Evolutionary conservation across 2,329 filamentous ascomycete species (phyloP).

Genomic region (Cercospora sp.): DNA sequence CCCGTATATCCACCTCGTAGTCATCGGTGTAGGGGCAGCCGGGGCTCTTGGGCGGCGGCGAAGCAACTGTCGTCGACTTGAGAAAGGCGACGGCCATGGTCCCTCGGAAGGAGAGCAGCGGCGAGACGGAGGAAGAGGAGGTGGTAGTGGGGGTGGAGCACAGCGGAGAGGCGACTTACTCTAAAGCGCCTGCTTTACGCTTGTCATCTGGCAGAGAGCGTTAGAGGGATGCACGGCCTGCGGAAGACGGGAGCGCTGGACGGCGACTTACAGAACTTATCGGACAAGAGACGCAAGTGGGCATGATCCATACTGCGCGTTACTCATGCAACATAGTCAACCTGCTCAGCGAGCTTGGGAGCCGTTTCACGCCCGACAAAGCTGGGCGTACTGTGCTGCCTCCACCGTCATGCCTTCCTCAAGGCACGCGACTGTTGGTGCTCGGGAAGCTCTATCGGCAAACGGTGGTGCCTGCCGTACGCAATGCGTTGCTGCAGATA

Average conservation of each 20-base stretch:
- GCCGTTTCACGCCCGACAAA: neutral
- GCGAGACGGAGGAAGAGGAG: neutral
- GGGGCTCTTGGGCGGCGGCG: constrained; percentile 2
- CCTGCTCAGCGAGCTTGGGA: neutral
- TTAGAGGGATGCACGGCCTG: neutral
- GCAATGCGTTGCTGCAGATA: neutral
- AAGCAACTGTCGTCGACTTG: neutral
- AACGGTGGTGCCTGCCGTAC: neutral
- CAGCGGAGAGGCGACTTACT: constrained; percentile 61
- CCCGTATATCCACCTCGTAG: constrained; percentile 23
- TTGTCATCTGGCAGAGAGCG: constrained; percentile 65
- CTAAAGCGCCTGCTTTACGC: constrained; percentile 91
- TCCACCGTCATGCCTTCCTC: neutral
- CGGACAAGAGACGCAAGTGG: constrained; percentile 74
- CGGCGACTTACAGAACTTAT: constrained; percentile 70
- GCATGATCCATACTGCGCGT: constrained; percentile 6
- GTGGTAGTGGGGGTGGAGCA: constrained; percentile 1
- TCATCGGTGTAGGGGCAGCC: constrained; percentile 24
- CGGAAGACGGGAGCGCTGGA: neutral
- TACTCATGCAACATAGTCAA: neutral
- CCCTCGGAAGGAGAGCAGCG: neutral
- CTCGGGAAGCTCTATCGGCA: neutral
- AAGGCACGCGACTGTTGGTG: neutral
- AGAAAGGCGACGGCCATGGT: constrained; percentile 15
- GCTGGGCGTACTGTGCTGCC: neutral